These are phyloP conservation scores for Zancudomyces culisetae DNA, from an alignment of 371 early-diverging fungal species.

Conservation along the genomic window DNA sequence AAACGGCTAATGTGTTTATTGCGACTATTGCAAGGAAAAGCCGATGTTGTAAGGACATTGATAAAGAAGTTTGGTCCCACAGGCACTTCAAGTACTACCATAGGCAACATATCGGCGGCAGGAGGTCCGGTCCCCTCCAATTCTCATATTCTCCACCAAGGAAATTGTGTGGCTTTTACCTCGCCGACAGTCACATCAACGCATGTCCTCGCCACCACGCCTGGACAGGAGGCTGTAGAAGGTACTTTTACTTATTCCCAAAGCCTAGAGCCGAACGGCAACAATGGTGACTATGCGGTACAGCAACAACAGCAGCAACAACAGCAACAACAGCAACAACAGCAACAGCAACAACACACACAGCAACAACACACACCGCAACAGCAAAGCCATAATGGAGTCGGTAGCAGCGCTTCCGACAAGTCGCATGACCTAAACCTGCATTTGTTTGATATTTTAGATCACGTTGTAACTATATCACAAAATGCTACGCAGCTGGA, in stretches of 20 bases:
- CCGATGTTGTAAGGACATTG: constrained; percentile 58
- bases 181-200: too few relatives aligned
- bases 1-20: constrained; percentile 51
- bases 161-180: too few relatives aligned
- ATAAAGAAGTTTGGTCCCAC: constrained; percentile 54
- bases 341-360: background rate
- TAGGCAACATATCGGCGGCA: too few relatives aligned
- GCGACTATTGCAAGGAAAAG: constrained; percentile 48
- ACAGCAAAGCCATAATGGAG: background rate
- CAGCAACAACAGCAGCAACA: background rate
- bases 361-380: background rate
- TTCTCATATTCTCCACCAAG: too few relatives aligned
- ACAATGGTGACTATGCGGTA: background rate
- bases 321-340: background rate
- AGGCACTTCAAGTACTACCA: too few relatives aligned
- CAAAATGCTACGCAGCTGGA: constrained; percentile 78
- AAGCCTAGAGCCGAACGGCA: too few relatives aligned
- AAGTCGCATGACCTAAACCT: constrained; percentile 22
- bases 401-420: background rate
- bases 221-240: too few relatives aligned
- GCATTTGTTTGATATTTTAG: constrained; percentile 87
- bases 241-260: too few relatives aligned
- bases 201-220: constrained; percentile 24
- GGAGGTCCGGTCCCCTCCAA: too few relatives aligned
- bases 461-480: constrained; percentile 85